Conservation (phyloP, 2,329 filamentous ascomycete genomes). For the Helotiales sp. region DNA sequence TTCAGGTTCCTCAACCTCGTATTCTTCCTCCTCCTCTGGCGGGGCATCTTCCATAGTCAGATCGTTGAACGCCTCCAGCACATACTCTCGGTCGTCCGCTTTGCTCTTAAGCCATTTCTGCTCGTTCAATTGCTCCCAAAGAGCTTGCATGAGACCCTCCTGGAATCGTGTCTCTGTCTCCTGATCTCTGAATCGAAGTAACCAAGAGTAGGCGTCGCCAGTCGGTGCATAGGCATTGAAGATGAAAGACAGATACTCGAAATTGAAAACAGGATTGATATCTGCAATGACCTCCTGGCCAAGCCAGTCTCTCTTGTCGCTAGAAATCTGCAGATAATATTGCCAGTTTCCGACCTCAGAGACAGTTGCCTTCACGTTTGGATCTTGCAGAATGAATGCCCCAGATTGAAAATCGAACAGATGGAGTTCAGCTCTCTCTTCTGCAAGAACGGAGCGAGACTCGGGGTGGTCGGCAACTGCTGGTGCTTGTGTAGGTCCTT, state of each 20-base stretch:
- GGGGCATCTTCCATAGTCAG: slow-evolving; percentile 82
- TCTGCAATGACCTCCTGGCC: slow-evolving; percentile 84
- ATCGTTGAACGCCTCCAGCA: slow-evolving; percentile 93
- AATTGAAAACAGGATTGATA: slow-evolving; percentile 98
- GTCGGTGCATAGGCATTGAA: slow-evolving; percentile 95
- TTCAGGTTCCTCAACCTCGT: slow-evolving; percentile 48
- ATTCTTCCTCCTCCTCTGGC: slow-evolving; percentile 53
- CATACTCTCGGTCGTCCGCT: slow-evolving; percentile 89
- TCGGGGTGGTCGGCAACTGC: slow-evolving; percentile 63
- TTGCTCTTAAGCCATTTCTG: slow-evolving; percentile 93
- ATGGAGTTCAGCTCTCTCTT: slow-evolving; percentile 82
- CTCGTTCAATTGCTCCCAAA: slow-evolving; percentile 96
- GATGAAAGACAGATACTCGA: slow-evolving; percentile 97
- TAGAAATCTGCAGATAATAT: slow-evolving; percentile 89
- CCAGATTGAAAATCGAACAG: slow-evolving; percentile 88
- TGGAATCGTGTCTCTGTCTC: slow-evolving; percentile 82
- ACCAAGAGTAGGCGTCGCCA: slow-evolving; percentile 91
- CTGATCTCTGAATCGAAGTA: slow-evolving; percentile 87
- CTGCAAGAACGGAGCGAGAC: slow-evolving; percentile 69
- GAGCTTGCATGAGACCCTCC: slow-evolving; percentile 87
- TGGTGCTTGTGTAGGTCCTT: slow-evolving; percentile 57
- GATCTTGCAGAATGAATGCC: slow-evolving; percentile 63
- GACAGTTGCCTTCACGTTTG: slow-evolving; percentile 73
- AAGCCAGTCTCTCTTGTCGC: slow-evolving; percentile 77
- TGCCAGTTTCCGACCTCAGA: slow-evolving; percentile 88